Conservation (phyloP, 1,284 basidiomycete species). For the Irpex rosettiformis region DNA sequence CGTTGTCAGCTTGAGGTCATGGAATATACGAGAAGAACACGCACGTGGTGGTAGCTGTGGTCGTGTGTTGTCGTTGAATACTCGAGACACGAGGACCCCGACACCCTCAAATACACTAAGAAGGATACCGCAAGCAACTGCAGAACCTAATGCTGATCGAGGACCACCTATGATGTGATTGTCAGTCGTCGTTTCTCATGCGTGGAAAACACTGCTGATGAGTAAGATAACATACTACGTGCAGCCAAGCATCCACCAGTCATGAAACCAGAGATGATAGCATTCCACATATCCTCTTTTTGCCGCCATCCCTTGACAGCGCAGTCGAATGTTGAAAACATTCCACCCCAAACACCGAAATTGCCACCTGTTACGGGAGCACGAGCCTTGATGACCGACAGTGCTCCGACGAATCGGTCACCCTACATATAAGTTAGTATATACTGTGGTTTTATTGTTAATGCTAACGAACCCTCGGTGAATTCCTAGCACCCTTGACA, state of each 20-base stretch:
- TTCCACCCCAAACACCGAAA: conserved; percentile 97
- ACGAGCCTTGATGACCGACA: conserved; percentile 97
- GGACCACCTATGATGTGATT: conserved; percentile 72
- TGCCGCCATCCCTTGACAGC: conserved; percentile 96
- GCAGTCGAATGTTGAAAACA: conserved; percentile 98
- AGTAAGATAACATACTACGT: conserved; percentile 75
- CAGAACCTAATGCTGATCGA: conserved; percentile 84
- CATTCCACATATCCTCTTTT: conserved; percentile 99
- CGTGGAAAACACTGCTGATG: conserved; percentile 7
- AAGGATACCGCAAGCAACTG: conserved; percentile 94
- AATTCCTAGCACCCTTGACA: conserved; percentile 97
- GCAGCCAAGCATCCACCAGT: conserved; percentile 96
- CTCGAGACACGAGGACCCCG: conserved; percentile 80
- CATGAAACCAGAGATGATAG: conserved; percentile 97
- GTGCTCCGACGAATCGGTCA: conserved; percentile 89
- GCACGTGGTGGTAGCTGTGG: conserved; percentile 59
- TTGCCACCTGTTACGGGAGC: conserved; percentile 98
- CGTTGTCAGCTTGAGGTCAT: not conserved
- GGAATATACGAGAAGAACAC: conserved; percentile 16
- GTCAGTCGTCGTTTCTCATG: conserved; percentile 10
- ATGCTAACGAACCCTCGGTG: conserved; percentile 72
- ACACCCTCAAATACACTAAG: conserved; percentile 97
- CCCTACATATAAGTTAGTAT: conserved; percentile 50
- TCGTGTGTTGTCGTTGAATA: conserved; percentile 80
- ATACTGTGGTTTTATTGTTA: not conserved